These are phyloP conservation scores for Sclerotinia sclerotiorum DNA, from an alignment of 2,329 filamentous ascomycete species.

Conservation along the genomic window DNA sequence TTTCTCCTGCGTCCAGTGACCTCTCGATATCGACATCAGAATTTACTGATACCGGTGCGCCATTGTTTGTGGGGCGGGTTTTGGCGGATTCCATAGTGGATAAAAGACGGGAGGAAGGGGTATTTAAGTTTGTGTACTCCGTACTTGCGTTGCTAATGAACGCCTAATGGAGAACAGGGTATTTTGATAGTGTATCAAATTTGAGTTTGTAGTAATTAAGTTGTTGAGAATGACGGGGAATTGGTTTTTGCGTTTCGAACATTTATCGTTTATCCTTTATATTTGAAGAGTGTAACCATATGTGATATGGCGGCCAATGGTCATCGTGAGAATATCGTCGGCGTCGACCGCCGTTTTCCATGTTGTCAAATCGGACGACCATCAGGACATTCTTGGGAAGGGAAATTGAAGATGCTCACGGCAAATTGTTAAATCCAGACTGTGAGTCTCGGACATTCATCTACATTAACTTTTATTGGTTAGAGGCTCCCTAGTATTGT, in stretches of 20 bases:
- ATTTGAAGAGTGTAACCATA: too few species aligned
- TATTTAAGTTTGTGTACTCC: not conserved
- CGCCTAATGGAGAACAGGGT: not conserved
- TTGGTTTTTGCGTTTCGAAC: not conserved
- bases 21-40: conserved; percentile 5
- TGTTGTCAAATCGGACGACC: not conserved
- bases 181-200: not conserved
- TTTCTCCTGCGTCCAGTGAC: not conserved
- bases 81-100: conserved; percentile 8
- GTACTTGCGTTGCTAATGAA: not conserved
- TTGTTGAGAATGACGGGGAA: not conserved
- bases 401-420: not conserved
- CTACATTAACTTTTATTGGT: not conserved
- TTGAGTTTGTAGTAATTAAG: not conserved
- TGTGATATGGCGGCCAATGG: not conserved
- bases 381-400: not conserved
- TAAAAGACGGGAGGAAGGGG: not conserved
- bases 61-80: not conserved
- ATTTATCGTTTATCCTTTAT: not conserved
- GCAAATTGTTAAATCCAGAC: conserved; percentile 7
- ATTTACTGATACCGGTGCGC: not conserved
- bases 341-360: not conserved
- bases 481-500: not conserved
- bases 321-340: not conserved
- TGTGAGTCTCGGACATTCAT: not conserved